Percentiles rank a stretch among this genome's conserved stretches.
Conservation (phyloP, 2,329 filamentous ascomycete genomes). For the Cyphellophora europaea region DNA sequence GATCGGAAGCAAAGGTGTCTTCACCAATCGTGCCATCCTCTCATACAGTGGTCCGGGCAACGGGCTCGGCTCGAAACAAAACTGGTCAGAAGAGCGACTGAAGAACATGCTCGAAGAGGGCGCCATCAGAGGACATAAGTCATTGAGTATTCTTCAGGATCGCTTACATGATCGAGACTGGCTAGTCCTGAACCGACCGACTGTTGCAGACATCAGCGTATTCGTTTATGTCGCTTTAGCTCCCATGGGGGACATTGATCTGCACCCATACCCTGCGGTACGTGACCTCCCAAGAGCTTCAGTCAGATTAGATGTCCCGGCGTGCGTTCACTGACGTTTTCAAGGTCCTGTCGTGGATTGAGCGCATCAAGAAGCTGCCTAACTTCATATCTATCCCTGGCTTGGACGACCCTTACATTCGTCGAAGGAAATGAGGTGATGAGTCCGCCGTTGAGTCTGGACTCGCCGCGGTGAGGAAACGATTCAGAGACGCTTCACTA, state of each 20-base stretch:
- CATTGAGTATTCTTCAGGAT: slow-evolving; percentile 34
- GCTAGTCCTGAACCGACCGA: slow-evolving; percentile 10
- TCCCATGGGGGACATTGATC: slow-evolving; percentile 15
- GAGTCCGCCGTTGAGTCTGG: no score
- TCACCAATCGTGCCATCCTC: slow-evolving; percentile 16
- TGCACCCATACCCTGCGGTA: slow-evolving; percentile 25
- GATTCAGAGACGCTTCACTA: no score
- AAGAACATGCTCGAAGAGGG: slow-evolving; percentile 11
- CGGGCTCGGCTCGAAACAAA: slow-evolving; percentile 4
- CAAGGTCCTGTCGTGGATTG: slow-evolving; percentile 6
- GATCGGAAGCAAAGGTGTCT: slow-evolving; percentile 1
- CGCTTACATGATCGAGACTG: slow-evolving; percentile 10
- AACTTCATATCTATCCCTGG: slow-evolving; percentile 4
- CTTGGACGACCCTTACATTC: slow-evolving; percentile 4
- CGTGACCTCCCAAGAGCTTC: no score
- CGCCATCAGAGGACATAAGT: slow-evolving; percentile 54
- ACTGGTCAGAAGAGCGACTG: neutral
- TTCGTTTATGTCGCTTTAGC: slow-evolving; percentile 18
- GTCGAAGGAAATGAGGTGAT: no score
- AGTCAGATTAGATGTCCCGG: no score
- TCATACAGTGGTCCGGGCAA: slow-evolving; percentile 14
- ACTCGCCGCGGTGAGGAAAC: no score
- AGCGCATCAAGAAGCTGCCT: slow-evolving; percentile 3
- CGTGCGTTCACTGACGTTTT: no score
- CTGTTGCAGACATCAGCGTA: slow-evolving; percentile 14